Percentiles rank a stretch among this genome's conserved stretches.
Conservation (phyloP, 306 rosid species). For the Macrotyloma uniflorum region DNA sequence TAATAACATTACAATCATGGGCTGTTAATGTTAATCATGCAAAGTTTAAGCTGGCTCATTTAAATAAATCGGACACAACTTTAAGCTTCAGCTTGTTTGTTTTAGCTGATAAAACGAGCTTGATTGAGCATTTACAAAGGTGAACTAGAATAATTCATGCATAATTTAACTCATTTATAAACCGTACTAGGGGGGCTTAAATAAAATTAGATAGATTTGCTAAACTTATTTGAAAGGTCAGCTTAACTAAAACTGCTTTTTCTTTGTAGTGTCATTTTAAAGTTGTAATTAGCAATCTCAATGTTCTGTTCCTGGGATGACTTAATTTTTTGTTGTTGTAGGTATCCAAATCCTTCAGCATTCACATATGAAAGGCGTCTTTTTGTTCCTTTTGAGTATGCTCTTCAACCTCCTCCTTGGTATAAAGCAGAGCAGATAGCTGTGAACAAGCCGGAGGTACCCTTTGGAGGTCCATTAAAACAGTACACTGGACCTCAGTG, state of each 20-base stretch:
- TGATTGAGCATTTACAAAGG: not conserved
- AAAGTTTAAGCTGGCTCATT: not conserved
- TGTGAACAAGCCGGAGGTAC: conserved; percentile 87
- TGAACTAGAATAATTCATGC: not conserved
- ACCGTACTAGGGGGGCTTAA: not conserved
- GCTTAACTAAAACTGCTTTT: not conserved
- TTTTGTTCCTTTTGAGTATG: conserved; percentile 92
- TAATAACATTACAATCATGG: not conserved
- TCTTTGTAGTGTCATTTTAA: conserved; percentile 18
- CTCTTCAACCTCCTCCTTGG: conserved; percentile 91
- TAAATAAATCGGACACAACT: not conserved
- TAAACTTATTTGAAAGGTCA: conserved; percentile 6
- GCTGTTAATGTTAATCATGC: not conserved
- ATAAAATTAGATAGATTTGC: conserved; percentile 1
- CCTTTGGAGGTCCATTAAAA: conserved; percentile 67
- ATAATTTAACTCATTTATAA: not conserved
- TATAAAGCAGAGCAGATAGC: conserved; percentile 77
- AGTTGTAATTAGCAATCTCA: not conserved
- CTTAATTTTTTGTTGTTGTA: conserved; percentile 35
- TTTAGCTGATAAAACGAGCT: not conserved
- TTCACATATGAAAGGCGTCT: conserved; percentile 91
- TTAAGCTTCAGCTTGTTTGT: not conserved
- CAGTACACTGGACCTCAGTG: conserved; percentile 93
- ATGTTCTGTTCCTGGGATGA: conserved; percentile 6
- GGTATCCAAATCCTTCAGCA: conserved; percentile 95